Conservation (phyloP, 2,329 filamentous ascomycete species). For the Botrytis byssoidea region DNA sequence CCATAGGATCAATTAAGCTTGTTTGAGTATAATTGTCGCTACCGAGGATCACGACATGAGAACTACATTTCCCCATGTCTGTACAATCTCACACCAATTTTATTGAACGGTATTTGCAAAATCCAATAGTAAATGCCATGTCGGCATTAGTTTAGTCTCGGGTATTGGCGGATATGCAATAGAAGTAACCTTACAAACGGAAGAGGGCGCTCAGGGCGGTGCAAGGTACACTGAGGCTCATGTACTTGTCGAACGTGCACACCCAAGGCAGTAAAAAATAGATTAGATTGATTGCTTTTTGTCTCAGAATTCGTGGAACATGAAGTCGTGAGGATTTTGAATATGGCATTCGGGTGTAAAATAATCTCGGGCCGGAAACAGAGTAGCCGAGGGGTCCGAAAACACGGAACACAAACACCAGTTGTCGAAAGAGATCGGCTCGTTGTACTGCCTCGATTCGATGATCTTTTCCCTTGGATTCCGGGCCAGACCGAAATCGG, state of each 20-base stretch:
- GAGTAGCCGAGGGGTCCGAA: neutral
- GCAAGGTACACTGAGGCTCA: neutral
- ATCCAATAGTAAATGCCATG: conserved; percentile 10
- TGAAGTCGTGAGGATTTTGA: neutral
- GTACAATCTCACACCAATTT: neutral
- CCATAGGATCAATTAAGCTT: conserved; percentile 4
- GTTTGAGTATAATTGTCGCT: neutral
- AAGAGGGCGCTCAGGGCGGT: conserved; percentile 1
- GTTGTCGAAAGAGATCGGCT: neutral
- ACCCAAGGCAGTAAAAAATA: neutral
- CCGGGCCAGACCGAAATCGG: neutral
- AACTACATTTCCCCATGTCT: conserved; percentile 1
- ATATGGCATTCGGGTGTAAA: neutral
- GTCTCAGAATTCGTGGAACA: neutral
- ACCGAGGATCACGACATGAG: neutral
- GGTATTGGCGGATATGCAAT: neutral
- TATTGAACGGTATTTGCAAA: neutral
- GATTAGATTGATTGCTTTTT: conserved; percentile 9
- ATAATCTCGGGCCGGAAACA: conserved; percentile 4
- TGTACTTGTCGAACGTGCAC: neutral
- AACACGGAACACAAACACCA: neutral
- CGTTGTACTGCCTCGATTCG: neutral
- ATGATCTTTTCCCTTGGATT: conserved; percentile 6
- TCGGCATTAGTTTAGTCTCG: conserved; percentile 8
- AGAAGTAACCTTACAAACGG: neutral